A percentile compares a stretch with the other conserved stretches of the same genome.
Evolutionary conservation across 2,329 filamentous ascomycete genomes (phyloP).

Genomic region (Nemania sp.): DNA sequence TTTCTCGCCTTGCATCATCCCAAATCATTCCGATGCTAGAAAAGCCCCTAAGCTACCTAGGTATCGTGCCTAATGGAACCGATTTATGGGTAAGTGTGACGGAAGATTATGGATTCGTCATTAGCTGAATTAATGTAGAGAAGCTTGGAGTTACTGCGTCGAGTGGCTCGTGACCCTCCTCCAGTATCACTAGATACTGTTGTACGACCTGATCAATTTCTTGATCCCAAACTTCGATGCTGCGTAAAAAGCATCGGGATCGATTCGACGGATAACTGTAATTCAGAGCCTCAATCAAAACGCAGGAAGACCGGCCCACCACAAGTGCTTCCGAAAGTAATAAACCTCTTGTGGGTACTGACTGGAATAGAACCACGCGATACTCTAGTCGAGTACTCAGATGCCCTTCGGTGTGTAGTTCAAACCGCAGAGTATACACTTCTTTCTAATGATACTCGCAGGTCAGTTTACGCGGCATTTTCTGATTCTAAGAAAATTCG

Average conservation of each 20-base stretch:
- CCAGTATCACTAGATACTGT: slow-evolving; percentile 25
- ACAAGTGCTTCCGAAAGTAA: slow-evolving; percentile 31
- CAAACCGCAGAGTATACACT: background rate
- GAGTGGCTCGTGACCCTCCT: slow-evolving; percentile 27
- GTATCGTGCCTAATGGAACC: slow-evolving; percentile 39
- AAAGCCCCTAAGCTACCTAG: slow-evolving; percentile 41
- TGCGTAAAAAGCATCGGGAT: slow-evolving; percentile 31
- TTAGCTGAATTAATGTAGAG: too few relatives aligned
- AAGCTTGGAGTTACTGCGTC: slow-evolving; percentile 38
- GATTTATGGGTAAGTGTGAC: slow-evolving; percentile 48
- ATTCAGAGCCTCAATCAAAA: slow-evolving; percentile 35
- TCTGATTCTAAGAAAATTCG: slow-evolving; percentile 55
- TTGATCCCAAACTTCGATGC: slow-evolving; percentile 31
- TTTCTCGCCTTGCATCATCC: slow-evolving; percentile 47
- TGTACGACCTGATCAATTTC: slow-evolving; percentile 33
- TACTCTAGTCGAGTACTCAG: slow-evolving; percentile 38
- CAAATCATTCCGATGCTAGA: slow-evolving; percentile 49
- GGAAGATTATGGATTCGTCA: slow-evolving; percentile 16
- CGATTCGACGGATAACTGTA: slow-evolving; percentile 2
- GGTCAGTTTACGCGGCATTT: slow-evolving; percentile 49
- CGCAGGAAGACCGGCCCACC: slow-evolving; percentile 38
- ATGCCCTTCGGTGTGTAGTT: slow-evolving; percentile 52
- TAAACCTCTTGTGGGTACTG: slow-evolving; percentile 33
- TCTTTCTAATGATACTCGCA: slow-evolving; percentile 39
- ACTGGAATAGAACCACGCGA: slow-evolving; percentile 36